These are phyloP conservation scores for Calocybe cyanea DNA, from an alignment of 768 basidiomycete species.

Conservation along the genomic window DNA sequence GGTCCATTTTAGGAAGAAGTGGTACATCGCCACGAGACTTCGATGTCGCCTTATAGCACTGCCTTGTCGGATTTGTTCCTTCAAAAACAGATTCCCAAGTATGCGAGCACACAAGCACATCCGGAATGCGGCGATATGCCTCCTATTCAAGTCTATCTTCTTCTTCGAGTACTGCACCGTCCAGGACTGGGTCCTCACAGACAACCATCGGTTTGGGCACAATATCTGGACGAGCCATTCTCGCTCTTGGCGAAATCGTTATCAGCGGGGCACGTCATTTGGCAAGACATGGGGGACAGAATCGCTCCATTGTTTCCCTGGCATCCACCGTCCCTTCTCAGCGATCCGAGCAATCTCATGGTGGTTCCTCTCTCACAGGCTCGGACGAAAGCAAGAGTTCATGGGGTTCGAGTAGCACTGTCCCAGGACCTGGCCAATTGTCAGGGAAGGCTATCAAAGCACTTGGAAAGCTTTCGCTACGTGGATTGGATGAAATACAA, in stretches of 20 bases:
- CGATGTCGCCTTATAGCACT: too few relatives aligned
- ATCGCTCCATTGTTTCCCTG: background rate
- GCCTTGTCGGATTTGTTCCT: too few relatives aligned
- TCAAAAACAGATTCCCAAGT: background rate
- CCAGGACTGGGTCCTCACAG: background rate
- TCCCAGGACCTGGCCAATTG: conserved; percentile 2
- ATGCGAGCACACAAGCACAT: background rate
- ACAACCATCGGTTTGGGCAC: conserved; percentile 2
- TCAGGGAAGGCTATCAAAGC: conserved; percentile 1
- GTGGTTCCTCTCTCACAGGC: background rate
- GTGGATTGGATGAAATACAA: conserved; percentile 2
- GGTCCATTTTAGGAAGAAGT: too few relatives aligned
- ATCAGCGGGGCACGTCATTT: background rate
- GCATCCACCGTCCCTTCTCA: background rate
- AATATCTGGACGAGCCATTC: conserved; percentile 4
- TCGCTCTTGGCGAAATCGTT: background rate
- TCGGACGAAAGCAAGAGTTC: conserved; percentile 2
- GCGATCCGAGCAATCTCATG: background rate
- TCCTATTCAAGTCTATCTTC: conserved; percentile 1
- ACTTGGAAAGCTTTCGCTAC: background rate
- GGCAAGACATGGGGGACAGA: background rate
- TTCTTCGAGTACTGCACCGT: background rate
- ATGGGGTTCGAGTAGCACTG: background rate
- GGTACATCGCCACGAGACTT: too few relatives aligned
- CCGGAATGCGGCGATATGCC: background rate